These are phyloP conservation scores for Glycine latifolia DNA, from an alignment of 306 rosid genomes.

Conservation along the genomic window DNA sequence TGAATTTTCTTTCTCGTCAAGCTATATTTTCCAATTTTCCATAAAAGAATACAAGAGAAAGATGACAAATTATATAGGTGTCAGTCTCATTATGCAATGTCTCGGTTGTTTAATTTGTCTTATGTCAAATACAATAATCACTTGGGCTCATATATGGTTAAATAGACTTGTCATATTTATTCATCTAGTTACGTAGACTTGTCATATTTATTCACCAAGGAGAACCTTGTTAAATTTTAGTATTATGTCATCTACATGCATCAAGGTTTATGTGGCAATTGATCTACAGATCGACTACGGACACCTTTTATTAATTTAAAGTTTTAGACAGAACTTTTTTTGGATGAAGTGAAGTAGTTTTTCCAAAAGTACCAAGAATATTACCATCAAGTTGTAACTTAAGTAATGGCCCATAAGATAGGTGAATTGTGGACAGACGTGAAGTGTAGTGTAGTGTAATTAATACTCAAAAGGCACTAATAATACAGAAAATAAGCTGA, in stretches of 20 bases:
- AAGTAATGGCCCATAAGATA: too few relatives aligned
- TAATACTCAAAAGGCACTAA: too few relatives aligned
- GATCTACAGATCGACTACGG: neutral
- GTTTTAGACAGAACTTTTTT: neutral
- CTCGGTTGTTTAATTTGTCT: slow-evolving; percentile 14
- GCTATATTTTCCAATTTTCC: neutral
- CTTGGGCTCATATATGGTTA: neutral
- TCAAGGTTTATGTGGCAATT: neutral
- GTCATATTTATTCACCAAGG: neutral
- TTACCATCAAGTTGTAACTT: too few relatives aligned
- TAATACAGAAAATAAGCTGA: too few relatives aligned
- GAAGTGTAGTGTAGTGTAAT: too few relatives aligned
- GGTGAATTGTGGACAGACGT: too few relatives aligned
- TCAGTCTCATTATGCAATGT: slow-evolving; percentile 17
- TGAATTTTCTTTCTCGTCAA: slow-evolving; percentile 4
- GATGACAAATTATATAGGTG: neutral
- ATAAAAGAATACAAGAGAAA: neutral
- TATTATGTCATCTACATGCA: neutral
- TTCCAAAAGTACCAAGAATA: too few relatives aligned
- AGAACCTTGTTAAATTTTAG: neutral
- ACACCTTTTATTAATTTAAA: neutral
- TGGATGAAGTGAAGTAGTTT: neutral
- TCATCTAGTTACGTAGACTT: neutral
- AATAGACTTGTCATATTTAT: slow-evolving; percentile 3
- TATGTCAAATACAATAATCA: neutral